These are phyloP conservation scores for Neocatenulostroma microsporum DNA, from an alignment of 2,329 filamentous ascomycete genomes.

Conservation along the genomic window DNA sequence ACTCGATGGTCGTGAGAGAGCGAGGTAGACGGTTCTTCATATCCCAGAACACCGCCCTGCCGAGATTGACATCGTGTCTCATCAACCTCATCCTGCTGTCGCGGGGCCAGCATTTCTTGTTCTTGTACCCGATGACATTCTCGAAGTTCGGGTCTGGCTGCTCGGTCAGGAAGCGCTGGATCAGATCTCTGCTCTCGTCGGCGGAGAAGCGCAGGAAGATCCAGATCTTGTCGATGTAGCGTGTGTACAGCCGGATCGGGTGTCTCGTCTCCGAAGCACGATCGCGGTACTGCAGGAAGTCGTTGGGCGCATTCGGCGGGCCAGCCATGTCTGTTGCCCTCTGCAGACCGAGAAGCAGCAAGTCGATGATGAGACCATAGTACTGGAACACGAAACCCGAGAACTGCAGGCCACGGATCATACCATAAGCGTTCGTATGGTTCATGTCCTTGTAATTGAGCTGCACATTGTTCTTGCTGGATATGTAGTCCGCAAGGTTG, in stretches of 20 bases:
- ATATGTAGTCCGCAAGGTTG: slow-evolving; percentile 98
- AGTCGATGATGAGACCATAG: slow-evolving; percentile 90
- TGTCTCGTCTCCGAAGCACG: slow-evolving; percentile 85
- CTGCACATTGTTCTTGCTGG: slow-evolving; percentile 98
- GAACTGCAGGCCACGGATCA: slow-evolving; percentile 97
- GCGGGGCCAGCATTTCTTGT: slow-evolving; percentile 98
- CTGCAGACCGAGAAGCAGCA: slow-evolving; percentile 84
- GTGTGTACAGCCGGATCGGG: slow-evolving; percentile 92
- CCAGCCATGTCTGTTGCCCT: slow-evolving; percentile 97
- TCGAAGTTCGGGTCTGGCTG: slow-evolving; percentile 98
- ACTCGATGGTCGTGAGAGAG: slow-evolving; percentile 94
- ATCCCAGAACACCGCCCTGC: slow-evolving; percentile 97
- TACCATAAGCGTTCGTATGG: slow-evolving; percentile 95
- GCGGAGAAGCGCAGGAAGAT: slow-evolving; percentile 91
- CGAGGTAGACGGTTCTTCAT: slow-evolving; percentile 92
- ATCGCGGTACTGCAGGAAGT: slow-evolving; percentile 95
- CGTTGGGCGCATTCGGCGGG: slow-evolving; percentile 86
- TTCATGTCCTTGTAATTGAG: slow-evolving; percentile 99
- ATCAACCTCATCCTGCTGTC: slow-evolving; percentile 97
- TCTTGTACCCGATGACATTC: slow-evolving; percentile 97
- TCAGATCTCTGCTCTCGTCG: slow-evolving; percentile 90
- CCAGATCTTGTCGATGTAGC: slow-evolving; percentile 98
- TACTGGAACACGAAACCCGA: slow-evolving; percentile 99
- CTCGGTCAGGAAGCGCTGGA: slow-evolving; percentile 95
- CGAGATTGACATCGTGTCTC: slow-evolving; percentile 97